Percentiles rank a stretch among this genome's conserved stretches.
These are phyloP conservation scores for Sherardia arvensis DNA, from an alignment of 257 asterid genomes.

Conservation along the genomic window DNA sequence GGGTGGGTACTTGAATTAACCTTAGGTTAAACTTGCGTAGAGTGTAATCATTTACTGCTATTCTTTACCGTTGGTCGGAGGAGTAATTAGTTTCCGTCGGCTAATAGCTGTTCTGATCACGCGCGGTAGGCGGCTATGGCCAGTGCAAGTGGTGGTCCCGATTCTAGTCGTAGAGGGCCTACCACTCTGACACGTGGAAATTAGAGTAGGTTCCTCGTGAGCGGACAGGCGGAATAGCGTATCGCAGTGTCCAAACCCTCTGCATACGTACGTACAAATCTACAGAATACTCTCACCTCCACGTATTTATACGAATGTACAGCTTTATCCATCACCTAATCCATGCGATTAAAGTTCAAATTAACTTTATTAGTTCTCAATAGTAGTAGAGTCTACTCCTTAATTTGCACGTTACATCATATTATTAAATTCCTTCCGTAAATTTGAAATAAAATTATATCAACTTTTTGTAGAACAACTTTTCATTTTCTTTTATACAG, in stretches of 20 bases:
- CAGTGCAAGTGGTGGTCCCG: slow-evolving; percentile 6
- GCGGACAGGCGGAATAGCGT: slow-evolving; percentile 10
- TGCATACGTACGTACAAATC: background rate
- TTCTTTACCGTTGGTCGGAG: background rate
- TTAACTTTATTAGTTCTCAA: too few species aligned
- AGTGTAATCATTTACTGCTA: background rate
- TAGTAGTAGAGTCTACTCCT: too few species aligned
- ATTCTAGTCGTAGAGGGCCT: background rate
- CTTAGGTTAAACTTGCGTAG: too few species aligned
- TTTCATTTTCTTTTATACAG: too few species aligned
- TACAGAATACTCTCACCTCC: background rate
- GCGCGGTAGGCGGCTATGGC: slow-evolving; percentile 3
- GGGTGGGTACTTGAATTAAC: too few species aligned
- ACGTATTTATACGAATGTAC: background rate
- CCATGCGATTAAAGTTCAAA: background rate
- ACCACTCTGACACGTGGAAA: slow-evolving; percentile 5
- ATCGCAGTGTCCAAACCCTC: slow-evolving; percentile 11
- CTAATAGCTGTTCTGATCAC: slow-evolving; percentile 6
- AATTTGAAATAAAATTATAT: too few species aligned
- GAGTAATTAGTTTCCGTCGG: background rate
- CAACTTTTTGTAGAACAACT: too few species aligned
- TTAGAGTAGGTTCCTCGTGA: background rate
- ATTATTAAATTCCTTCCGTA: too few species aligned
- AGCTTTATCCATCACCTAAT: background rate
- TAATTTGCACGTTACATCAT: too few species aligned